Base-by-base conservation (phyloP, 306 rosid species). In the Corylus heterophylla region DNA sequence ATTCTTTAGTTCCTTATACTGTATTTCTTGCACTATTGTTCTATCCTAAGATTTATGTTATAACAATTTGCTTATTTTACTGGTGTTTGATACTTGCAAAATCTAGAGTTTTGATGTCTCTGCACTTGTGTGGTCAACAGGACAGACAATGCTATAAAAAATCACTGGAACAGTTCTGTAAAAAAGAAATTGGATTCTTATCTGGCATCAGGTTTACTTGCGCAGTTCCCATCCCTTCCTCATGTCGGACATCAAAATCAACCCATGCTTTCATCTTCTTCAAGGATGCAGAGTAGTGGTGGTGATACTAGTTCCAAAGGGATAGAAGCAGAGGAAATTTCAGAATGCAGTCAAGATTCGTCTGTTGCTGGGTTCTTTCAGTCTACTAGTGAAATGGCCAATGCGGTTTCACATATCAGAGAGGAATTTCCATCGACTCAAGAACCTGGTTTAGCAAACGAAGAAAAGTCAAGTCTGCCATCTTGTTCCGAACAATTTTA, bases 91-190 rank as follows among this genome's bases (percentile, higher is more conserved):
- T 80, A 70, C 39, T 54, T 18, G 31, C 31, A 12, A 64, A 79
- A 51, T 67, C 66, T 58, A 54, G 59, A 76, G 13, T 71, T 73
- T 13, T 74, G 54, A 55, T 73, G 9, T 76, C 18, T 66, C 73
- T 81, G 48, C 86, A 77, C 75, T 81, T 80, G 59, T 77, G 74
- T 88, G 84, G 83, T 75, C 51, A 83, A 95, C 99, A 96, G 99
- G 94, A 90, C 99, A 78, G 99, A 96, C 92, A 96, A 96, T 85
- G 84, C 99, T 69, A 96, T 96, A 87, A 96, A 96, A 89, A 96
- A 96, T 74, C 99, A 96, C 80, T 96, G 99, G 99, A 93, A 96
- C 84, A 96, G 99, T 87, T 96, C 99, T 79, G 99, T 96, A 14
- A 96, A 92, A 79, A 96, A 96, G 86, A 96, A 96, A 88, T 83